Conservation (phyloP, 129 eudicot genomes). For the Tanacetum coccineum region DNA sequence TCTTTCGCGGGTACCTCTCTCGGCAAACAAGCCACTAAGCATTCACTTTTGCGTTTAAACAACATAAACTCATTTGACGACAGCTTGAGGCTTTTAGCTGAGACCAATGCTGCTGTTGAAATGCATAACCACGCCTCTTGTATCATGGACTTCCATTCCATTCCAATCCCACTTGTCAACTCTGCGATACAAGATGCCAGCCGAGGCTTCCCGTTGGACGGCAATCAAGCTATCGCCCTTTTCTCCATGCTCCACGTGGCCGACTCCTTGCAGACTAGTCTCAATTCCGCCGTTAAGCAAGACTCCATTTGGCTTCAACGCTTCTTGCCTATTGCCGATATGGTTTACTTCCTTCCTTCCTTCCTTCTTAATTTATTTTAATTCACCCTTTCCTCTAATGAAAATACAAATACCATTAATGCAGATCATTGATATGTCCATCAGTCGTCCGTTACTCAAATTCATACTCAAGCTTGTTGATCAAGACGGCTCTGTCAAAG, state of each 20-base stretch:
- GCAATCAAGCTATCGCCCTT: conserved; percentile 69
- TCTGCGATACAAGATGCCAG: conserved; percentile 60
- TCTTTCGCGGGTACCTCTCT: conserved; percentile 85
- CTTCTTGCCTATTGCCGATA: conserved; percentile 74
- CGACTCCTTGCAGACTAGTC: conserved; percentile 60
- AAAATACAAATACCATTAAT: neutral
- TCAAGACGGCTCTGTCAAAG: conserved; percentile 90
- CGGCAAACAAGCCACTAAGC: conserved; percentile 73
- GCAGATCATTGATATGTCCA: conserved; percentile 66
- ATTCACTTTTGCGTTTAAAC: neutral
- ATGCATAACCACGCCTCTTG: conserved; percentile 72
- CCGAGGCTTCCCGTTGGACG: conserved; percentile 56
- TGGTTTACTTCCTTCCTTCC: conserved; percentile 36
- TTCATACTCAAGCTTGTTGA: conserved; percentile 63
- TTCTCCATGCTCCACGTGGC: conserved; percentile 49
- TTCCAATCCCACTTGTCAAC: conserved; percentile 55
- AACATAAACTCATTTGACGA: conserved; percentile 36
- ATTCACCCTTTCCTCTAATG: neutral
- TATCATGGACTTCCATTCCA: conserved; percentile 58
- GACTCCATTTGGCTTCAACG: conserved; percentile 59
- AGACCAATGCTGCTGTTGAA: conserved; percentile 85
- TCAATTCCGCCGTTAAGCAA: conserved; percentile 65
- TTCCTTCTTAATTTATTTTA: too few relatives aligned
- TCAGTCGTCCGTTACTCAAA: conserved; percentile 56
- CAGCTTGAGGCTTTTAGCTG: conserved; percentile 61